Evolutionary conservation across 768 basidiomycete genomes (phyloP).

Genomic region (Russula sp.): DNA sequence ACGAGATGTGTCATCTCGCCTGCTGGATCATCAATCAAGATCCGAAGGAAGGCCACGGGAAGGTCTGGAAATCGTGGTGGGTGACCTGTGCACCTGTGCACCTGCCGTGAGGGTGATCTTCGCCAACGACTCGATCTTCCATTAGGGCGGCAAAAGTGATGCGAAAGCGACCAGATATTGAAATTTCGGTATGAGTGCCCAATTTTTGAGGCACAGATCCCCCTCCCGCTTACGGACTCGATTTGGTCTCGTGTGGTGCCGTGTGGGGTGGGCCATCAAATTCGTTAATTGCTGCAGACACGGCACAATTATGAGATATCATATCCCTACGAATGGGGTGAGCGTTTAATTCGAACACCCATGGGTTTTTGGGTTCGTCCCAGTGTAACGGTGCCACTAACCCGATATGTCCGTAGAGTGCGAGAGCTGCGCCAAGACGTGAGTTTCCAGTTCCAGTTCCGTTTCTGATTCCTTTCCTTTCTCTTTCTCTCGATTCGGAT

Average conservation of each 20-base stretch:
- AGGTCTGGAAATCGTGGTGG: constrained; percentile 65
- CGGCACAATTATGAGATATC: constrained; percentile 69
- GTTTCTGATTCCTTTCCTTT: no score
- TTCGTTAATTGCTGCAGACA: constrained; percentile 31
- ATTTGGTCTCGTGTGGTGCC: neutral
- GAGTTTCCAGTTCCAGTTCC: constrained; percentile 19
- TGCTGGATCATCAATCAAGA: constrained; percentile 73
- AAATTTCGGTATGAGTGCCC: constrained; percentile 46
- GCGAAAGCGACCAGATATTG: constrained; percentile 57
- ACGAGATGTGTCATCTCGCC: constrained; percentile 91
- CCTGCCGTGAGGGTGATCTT: neutral
- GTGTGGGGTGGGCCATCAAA: neutral
- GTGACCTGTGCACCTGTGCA: constrained; percentile 19
- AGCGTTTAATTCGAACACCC: constrained; percentile 25
- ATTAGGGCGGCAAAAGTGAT: constrained; percentile 67
- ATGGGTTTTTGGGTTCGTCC: neutral
- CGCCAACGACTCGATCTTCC: neutral
- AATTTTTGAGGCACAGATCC: constrained; percentile 14
- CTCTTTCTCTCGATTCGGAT: neutral
- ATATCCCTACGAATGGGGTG: constrained; percentile 69
- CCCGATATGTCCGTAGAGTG: constrained; percentile 41
- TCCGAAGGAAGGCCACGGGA: constrained; percentile 67
- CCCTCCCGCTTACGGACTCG: neutral
- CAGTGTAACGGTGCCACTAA: constrained; percentile 7
- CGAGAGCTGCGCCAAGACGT: constrained; percentile 56